phyloP scores from a whole-genome alignment of 768 basidiomycete species.

The Suillus subaureus region DNA sequence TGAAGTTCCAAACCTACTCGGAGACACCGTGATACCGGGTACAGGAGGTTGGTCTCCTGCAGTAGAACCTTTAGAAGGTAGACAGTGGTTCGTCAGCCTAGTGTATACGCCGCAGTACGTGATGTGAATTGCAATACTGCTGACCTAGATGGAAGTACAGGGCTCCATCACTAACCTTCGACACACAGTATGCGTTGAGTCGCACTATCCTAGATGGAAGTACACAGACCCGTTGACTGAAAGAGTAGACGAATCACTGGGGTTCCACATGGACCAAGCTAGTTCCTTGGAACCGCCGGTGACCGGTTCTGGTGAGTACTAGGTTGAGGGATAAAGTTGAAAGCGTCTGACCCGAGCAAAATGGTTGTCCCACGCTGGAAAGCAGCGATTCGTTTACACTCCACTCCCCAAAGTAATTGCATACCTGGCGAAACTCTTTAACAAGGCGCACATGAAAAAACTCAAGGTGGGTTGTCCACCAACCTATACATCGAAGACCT shows the following conservation, averaged over 20 bases:
- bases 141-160: constrained; percentile 1
- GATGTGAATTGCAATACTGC: not conserved
- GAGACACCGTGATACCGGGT: not conserved
- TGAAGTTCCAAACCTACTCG: not conserved
- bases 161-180: not conserved
- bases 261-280: not conserved
- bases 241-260: not conserved
- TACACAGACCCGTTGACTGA: not conserved
- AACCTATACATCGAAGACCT: constrained; percentile 82
- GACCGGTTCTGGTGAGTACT: not conserved
- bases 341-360: not conserved
- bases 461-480: constrained; percentile 62
- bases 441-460: constrained; percentile 77
- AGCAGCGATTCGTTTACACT: not conserved
- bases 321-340: not conserved
- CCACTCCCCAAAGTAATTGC: constrained; percentile 57
- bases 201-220: not conserved
- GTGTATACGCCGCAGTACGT: not conserved
- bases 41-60: not conserved
- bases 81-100: not conserved
- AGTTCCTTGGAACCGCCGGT: not conserved
- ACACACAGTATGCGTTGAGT: not conserved
- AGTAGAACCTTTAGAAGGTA: not conserved
- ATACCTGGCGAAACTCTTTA: constrained; percentile 74
- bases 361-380: not conserved